These are phyloP conservation scores for Trametes meyenii DNA, from an alignment of 768 basidiomycete species.

Conservation along the genomic window DNA sequence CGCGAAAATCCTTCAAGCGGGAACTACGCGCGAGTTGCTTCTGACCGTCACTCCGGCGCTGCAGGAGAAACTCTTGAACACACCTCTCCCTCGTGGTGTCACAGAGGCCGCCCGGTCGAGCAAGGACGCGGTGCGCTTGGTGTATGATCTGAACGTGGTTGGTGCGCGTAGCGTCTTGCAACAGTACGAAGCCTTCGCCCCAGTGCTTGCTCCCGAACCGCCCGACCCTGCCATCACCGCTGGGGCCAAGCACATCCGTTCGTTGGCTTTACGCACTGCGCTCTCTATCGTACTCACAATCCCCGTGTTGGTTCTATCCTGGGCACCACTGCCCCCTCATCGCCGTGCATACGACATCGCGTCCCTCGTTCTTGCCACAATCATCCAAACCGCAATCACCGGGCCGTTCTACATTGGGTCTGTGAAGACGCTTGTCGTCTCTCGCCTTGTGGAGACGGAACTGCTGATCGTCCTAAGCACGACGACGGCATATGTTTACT, in stretches of 20 bases:
- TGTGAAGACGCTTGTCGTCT: slow-evolving; percentile 39
- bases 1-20: slow-evolving; percentile 26
- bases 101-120: slow-evolving; percentile 6
- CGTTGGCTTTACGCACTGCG: slow-evolving; percentile 35
- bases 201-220: slow-evolving; percentile 28
- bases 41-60: slow-evolving; percentile 12
- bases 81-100: slow-evolving; percentile 25
- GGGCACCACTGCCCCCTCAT: slow-evolving; percentile 41
- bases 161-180: slow-evolving; percentile 39
- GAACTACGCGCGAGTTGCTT: slow-evolving; percentile 20
- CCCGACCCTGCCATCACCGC: slow-evolving; percentile 31
- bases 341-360: slow-evolving; percentile 39
- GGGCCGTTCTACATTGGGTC: slow-evolving; percentile 41
- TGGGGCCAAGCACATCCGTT: slow-evolving; percentile 36
- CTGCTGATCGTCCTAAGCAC: slow-evolving; percentile 44
- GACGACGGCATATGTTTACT: slow-evolving; percentile 44
- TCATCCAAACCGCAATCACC: slow-evolving; percentile 40
- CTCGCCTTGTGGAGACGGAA: slow-evolving; percentile 41
- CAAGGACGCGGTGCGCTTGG: slow-evolving; percentile 23
- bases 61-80: slow-evolving; percentile 19
- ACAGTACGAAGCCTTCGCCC: slow-evolving; percentile 31
- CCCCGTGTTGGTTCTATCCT: slow-evolving; percentile 46
- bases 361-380: slow-evolving; percentile 42
- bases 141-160: slow-evolving; percentile 29
- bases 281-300: slow-evolving; percentile 38